Evolutionary conservation across 768 basidiomycete species (phyloP).

Genomic region (Leucogyrophana mollusca): DNA sequence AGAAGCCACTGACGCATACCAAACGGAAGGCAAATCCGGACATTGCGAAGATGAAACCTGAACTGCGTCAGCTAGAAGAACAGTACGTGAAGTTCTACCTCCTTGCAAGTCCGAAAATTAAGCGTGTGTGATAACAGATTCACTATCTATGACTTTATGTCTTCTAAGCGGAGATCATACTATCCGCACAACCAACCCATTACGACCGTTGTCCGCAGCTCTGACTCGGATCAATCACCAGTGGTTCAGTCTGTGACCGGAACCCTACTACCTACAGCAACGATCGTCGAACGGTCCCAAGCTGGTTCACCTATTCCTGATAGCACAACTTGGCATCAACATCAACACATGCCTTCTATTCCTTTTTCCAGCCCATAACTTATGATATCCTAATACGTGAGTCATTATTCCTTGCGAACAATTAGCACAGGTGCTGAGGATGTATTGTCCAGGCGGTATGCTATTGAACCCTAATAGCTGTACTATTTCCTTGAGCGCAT

Average conservation of each 20-base stretch:
- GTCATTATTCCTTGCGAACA: too few relatives aligned
- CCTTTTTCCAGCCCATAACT: conserved; percentile 27
- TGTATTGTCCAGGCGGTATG: background rate
- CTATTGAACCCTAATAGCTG: conserved; percentile 2
- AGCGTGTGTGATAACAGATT: conserved; percentile 50
- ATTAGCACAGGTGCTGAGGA: too few relatives aligned
- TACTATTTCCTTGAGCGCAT: conserved; percentile 1
- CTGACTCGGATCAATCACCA: conserved; percentile 27
- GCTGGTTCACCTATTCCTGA: conserved; percentile 39
- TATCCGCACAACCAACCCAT: conserved; percentile 82
- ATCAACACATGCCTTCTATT: conserved; percentile 47
- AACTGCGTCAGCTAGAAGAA: conserved; percentile 90
- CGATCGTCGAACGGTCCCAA: conserved; percentile 40
- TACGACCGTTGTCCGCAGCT: conserved; percentile 25
- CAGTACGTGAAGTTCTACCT: conserved; percentile 51
- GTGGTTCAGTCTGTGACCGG: conserved; percentile 36
- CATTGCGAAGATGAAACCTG: conserved; percentile 85
- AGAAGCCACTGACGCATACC: conserved; percentile 94
- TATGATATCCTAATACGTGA: conserved; percentile 2
- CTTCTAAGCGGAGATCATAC: conserved; percentile 74
- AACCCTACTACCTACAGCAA: conserved; percentile 42
- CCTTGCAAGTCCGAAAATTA: background rate
- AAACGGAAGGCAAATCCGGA: conserved; percentile 89
- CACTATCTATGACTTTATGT: conserved; percentile 82
- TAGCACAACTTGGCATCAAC: conserved; percentile 31